phyloP scores from a whole-genome alignment of 2,329 filamentous ascomycete genomes.

The Aspergillus japonicus region DNA sequence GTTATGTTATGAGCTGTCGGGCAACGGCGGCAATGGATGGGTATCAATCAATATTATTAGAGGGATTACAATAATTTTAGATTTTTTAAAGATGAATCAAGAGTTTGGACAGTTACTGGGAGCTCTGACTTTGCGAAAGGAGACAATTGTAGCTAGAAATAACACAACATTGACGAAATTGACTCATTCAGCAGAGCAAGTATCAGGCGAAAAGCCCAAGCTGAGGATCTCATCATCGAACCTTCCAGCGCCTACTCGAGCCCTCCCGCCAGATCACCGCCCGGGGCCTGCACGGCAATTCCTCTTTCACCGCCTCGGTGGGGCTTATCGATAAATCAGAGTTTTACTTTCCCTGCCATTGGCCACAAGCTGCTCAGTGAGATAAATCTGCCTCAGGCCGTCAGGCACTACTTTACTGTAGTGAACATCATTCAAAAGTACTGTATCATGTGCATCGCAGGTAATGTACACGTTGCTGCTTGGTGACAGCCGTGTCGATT shows the following conservation, averaged over 20 bases:
- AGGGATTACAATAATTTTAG: not conserved
- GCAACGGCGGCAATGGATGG: not conserved
- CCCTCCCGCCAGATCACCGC: constrained; percentile 28
- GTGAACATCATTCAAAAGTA: too few species aligned
- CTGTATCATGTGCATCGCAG: not conserved
- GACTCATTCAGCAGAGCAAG: not conserved
- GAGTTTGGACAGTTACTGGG: not conserved
- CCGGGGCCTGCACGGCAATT: constrained; percentile 19
- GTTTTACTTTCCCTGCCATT: constrained; percentile 5
- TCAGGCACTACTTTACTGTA: not conserved
- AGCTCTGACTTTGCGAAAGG: not conserved
- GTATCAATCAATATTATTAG: not conserved
- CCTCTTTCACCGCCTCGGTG: constrained; percentile 16
- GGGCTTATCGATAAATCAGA: constrained; percentile 24
- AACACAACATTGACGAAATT: not conserved
- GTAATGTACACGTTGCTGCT: not conserved
- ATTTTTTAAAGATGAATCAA: not conserved
- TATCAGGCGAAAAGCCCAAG: not conserved
- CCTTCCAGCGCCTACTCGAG: constrained; percentile 40
- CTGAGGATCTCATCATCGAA: constrained; percentile 35
- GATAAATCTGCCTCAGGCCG: not conserved
- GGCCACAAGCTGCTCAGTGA: not conserved
- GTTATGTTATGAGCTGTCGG: not conserved
- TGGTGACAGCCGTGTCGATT: too few species aligned
- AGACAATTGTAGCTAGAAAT: not conserved